Conservation (phyloP, 2,329 filamentous ascomycete species). For the Curvularia verruculosa region DNA sequence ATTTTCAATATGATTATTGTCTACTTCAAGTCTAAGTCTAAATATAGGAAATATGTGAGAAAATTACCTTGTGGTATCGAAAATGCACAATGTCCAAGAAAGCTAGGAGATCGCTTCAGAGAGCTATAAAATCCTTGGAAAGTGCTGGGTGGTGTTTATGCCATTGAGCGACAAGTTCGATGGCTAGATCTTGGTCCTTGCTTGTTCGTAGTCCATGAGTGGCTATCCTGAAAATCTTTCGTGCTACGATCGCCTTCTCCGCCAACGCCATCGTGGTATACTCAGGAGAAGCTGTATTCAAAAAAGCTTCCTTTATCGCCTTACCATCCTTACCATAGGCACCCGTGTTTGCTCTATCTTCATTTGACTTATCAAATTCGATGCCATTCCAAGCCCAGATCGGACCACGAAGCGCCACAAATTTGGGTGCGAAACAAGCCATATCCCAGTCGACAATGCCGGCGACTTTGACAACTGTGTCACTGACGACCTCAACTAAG, state of each 20-base stretch:
- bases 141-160: not conserved
- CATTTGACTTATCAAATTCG: not conserved
- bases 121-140: not conserved
- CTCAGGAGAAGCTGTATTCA: not conserved
- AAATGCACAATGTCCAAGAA: not conserved
- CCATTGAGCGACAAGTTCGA: slow-evolving; percentile 1
- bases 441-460: slow-evolving; percentile 45
- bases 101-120: not conserved
- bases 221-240: slow-evolving; percentile 6
- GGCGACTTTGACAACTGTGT: slow-evolving; percentile 13
- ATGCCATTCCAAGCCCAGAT: slow-evolving; percentile 10
- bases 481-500: slow-evolving; percentile 20
- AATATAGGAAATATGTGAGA: too few relatives aligned
- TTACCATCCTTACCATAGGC: not conserved
- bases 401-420: slow-evolving; percentile 20
- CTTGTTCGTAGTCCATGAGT: not conserved
- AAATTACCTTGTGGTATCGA: too few relatives aligned
- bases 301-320: not conserved
- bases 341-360: not conserved
- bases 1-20: too few relatives aligned
- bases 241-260: not conserved
- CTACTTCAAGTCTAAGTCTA: too few relatives aligned
- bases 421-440: slow-evolving; percentile 36
- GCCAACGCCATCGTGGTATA: not conserved
- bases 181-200: not conserved